Evolutionary conservation across 805 yeast species (phyloP).

Genomic region (Candida pini): DNA sequence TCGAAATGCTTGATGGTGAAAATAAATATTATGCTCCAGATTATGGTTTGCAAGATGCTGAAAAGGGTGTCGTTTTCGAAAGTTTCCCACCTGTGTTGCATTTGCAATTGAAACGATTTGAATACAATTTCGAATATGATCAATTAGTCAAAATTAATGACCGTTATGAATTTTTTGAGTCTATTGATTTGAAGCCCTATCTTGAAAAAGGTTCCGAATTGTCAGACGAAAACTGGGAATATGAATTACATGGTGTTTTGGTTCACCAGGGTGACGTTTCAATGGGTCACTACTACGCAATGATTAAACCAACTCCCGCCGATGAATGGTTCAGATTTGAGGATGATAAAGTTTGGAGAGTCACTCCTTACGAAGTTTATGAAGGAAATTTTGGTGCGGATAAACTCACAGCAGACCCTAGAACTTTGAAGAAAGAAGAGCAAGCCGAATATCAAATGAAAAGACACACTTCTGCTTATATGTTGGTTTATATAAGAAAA

Average conservation of each 20-base stretch:
- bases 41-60: constrained; percentile 89
- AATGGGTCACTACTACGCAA: constrained; percentile 93
- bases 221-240: constrained; percentile 59
- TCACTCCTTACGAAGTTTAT: constrained; percentile 76
- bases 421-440: constrained; percentile 50
- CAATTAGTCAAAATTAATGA: constrained; percentile 88
- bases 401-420: constrained; percentile 42
- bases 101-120: constrained; percentile 88
- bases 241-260: constrained; percentile 85
- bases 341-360: constrained; percentile 91
- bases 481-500: constrained; percentile 88
- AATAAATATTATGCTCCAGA: constrained; percentile 92
- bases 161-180: constrained; percentile 80
- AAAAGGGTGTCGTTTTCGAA: constrained; percentile 90
- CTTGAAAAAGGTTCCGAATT: constrained; percentile 52
- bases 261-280: constrained; percentile 96
- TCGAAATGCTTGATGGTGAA: constrained; percentile 88
- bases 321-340: constrained; percentile 88
- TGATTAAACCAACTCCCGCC: constrained; percentile 72
- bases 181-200: constrained; percentile 74
- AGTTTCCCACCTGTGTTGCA: constrained; percentile 90
- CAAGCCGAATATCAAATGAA: constrained; percentile 60
- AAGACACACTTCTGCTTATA: constrained; percentile 91
- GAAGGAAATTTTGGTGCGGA: constrained; percentile 90
- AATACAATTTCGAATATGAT: constrained; percentile 87